phyloP scores from a whole-genome alignment of 2,329 filamentous ascomycete genomes.

The Apiospora aurea region DNA sequence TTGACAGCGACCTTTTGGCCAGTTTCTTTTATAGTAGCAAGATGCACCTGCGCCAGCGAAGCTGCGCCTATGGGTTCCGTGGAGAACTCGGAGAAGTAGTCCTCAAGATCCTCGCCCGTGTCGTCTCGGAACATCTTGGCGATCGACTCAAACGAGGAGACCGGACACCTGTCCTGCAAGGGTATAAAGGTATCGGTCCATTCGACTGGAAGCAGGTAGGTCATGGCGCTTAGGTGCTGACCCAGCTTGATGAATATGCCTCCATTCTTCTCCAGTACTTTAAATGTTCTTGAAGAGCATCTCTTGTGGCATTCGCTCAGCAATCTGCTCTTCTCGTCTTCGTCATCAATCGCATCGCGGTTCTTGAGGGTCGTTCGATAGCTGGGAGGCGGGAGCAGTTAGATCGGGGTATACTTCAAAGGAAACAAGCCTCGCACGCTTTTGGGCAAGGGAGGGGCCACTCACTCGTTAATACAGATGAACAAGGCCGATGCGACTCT shows the following conservation, averaged over 20 bases:
- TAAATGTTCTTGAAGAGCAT: slow-evolving; percentile 87
- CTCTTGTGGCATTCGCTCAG: slow-evolving; percentile 88
- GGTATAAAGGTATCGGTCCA: slow-evolving; percentile 98
- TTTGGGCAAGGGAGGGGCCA: background rate
- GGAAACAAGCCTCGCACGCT: background rate
- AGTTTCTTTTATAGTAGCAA: slow-evolving; percentile 81
- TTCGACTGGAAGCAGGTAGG: slow-evolving; percentile 87
- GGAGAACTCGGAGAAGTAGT: slow-evolving; percentile 88
- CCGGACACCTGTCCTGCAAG: slow-evolving; percentile 92
- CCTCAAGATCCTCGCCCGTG: slow-evolving; percentile 78
- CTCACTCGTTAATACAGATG: slow-evolving; percentile 87
- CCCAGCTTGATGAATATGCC: slow-evolving; percentile 99
- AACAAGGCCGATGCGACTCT: slow-evolving; percentile 78
- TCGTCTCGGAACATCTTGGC: slow-evolving; percentile 85
- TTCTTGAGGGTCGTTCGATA: slow-evolving; percentile 86
- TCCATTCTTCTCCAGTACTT: slow-evolving; percentile 91
- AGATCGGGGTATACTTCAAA: background rate
- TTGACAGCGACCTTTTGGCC: slow-evolving; percentile 94
- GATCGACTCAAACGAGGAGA: slow-evolving; percentile 88
- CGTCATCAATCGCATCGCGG: slow-evolving; percentile 66
- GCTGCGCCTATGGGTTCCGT: slow-evolving; percentile 85
- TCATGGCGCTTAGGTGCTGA: slow-evolving; percentile 95
- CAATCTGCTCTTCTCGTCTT: slow-evolving; percentile 69
- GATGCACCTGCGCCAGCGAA: slow-evolving; percentile 92
- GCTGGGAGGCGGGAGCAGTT: slow-evolving; percentile 53